Evolutionary conservation across 2,329 filamentous ascomycete genomes (phyloP).

Genomic region (Leptographium wingfieldii): DNA sequence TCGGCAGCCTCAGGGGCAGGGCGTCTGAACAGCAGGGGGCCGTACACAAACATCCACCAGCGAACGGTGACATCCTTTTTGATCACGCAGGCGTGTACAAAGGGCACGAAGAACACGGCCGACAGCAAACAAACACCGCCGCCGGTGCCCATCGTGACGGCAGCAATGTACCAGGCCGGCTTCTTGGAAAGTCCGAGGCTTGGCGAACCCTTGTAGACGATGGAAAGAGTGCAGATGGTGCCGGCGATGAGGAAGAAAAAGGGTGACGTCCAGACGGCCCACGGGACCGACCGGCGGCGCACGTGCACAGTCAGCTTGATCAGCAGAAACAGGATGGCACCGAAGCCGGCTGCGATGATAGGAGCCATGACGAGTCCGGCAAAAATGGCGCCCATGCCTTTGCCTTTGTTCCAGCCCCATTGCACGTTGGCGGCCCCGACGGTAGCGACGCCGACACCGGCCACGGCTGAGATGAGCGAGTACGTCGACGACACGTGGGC

Average conservation of each 20-base stretch:
- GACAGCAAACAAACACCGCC: slow-evolving; percentile 45
- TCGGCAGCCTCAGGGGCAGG: slow-evolving; percentile 39
- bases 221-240: slow-evolving; percentile 61
- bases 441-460: slow-evolving; percentile 56
- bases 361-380: slow-evolving; percentile 61
- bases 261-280: slow-evolving; percentile 61
- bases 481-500: slow-evolving; percentile 64
- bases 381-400: slow-evolving; percentile 60
- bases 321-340: slow-evolving; percentile 55
- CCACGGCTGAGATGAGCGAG: slow-evolving; percentile 56
- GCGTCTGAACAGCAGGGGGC: slow-evolving; percentile 53
- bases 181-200: slow-evolving; percentile 52
- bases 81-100: slow-evolving; percentile 51
- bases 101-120: slow-evolving; percentile 63
- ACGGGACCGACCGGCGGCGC: slow-evolving; percentile 57
- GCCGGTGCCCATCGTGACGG: slow-evolving; percentile 53
- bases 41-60: slow-evolving; percentile 49
- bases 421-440: slow-evolving; percentile 48
- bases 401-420: slow-evolving; percentile 58
- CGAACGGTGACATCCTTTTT: slow-evolving; percentile 53
- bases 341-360: slow-evolving; percentile 51
- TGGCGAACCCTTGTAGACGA: slow-evolving; percentile 72
- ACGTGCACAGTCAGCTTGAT: slow-evolving; percentile 61
- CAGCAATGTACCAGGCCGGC: slow-evolving; percentile 53
- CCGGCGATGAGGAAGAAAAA: slow-evolving; percentile 68